These are phyloP conservation scores for Hordeum pubiflorum DNA, from an alignment of 202 grass and related monocot species.

Conservation along the genomic window DNA sequence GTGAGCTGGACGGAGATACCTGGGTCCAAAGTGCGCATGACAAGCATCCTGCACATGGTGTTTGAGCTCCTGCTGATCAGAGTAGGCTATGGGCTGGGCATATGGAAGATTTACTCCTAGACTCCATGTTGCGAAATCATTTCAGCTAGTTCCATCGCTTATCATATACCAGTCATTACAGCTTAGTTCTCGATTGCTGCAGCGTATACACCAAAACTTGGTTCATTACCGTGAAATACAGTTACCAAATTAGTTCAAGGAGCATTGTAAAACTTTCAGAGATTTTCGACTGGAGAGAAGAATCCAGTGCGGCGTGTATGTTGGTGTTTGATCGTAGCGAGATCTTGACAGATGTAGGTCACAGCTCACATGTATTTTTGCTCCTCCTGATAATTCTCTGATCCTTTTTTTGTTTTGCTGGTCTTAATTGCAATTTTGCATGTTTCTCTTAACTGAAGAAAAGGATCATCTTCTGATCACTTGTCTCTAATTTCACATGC, in stretches of 20 bases:
- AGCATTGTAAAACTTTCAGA: conserved; percentile 8
- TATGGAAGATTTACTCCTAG: conserved; percentile 74
- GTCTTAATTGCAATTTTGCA: not conserved
- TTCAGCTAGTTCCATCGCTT: conserved; percentile 18
- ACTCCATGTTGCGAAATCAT: not conserved
- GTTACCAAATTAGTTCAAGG: conserved; percentile 3
- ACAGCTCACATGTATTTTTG: conserved; percentile 4
- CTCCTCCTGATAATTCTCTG: not conserved
- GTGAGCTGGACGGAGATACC: conserved; percentile 93
- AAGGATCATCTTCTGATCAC: not conserved
- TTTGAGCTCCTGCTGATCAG: conserved; percentile 85
- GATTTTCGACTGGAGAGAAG: not conserved
- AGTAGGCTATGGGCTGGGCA: conserved; percentile 78
- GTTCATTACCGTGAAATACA: not conserved
- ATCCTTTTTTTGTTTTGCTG: not conserved
- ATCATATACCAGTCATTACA: conserved; percentile 10
- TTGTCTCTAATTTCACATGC: not conserved
- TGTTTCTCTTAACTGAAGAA: not conserved
- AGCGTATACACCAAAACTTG: conserved; percentile 15
- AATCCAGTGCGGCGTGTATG: not conserved
- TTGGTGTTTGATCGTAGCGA: conserved; percentile 6
- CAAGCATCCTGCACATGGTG: conserved; percentile 86
- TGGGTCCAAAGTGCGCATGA: conserved; percentile 77
- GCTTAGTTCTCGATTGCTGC: conserved; percentile 10
- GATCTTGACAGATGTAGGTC: conserved; percentile 5